Base-by-base conservation (phyloP, 148 eudicot species). In the Cornus florida region DNA sequence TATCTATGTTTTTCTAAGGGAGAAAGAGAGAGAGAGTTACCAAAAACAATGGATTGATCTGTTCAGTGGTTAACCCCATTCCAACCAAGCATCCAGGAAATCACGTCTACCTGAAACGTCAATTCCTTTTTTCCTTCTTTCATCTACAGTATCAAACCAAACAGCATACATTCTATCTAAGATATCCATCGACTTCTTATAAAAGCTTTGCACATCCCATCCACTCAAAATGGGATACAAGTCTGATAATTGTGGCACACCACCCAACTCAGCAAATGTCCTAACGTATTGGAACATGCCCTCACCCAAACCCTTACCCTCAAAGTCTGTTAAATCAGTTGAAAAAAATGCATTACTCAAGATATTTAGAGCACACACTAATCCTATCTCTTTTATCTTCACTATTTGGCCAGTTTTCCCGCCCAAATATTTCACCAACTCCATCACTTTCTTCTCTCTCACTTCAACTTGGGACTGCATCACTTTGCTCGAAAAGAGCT, bases 361-460 rank as follows among this genome's bases (percentile, higher is more conserved):
- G n/a, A 75, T 78, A 60, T 84, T 84, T 7, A 81, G 24, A 7
- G 77, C 77, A 20, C 82, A 70, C 3, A 79, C 77, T 53, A 69
- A 78, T 17, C 78, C 70, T 28, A 78, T 28, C 28, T 71, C 60
- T 56, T 48, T 43, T 13, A 84, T 41, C 0, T 32, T 23, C 72
- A 80, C 80, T 6, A 50, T 79, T 69, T 22, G 16, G 1, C 87
- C 84, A 19, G 78, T 71, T 38, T 56, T 71, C n/a, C 24, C 2
- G 56, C 73, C 74, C 67, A 84, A 24, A 67, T 17, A 39, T 57
- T 73, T 56, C 57, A 81, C 77, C 87, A 84, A 62, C 12, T 81
- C 82, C 43, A 33, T 23, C 46, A 50, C 70, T 31, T 81, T 84
- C 14, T 74, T 72, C 77, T 78, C 79, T 71, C 84, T 84, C 57